These are phyloP conservation scores for Apiotrichum porosum DNA, from an alignment of 1,284 basidiomycete species.

Conservation along the genomic window DNA sequence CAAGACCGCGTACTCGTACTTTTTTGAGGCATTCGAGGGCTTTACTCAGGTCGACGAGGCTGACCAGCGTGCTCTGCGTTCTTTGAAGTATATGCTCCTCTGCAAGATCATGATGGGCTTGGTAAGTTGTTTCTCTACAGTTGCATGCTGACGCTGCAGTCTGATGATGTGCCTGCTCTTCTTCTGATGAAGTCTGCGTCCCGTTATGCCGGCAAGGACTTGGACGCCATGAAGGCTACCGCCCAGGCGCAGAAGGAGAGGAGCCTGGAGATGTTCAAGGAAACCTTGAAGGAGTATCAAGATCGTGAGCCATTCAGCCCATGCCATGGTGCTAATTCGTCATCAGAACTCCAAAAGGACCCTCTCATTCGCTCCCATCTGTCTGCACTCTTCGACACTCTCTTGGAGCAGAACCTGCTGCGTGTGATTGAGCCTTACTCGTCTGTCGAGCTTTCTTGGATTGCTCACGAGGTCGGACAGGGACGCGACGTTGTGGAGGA, in stretches of 20 bases:
- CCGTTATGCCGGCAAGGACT: slow-evolving; percentile 73
- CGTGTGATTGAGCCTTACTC: slow-evolving; percentile 94
- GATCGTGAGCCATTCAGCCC: slow-evolving; percentile 57
- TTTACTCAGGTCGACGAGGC: slow-evolving; percentile 57
- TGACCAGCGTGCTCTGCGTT: slow-evolving; percentile 60
- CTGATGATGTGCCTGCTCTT: slow-evolving; percentile 85
- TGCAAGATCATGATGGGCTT: slow-evolving; percentile 98
- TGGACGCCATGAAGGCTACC: slow-evolving; percentile 92
- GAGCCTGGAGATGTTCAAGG: slow-evolving; percentile 84
- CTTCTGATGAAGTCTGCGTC: slow-evolving; percentile 80
- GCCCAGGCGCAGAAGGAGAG: slow-evolving; percentile 89
- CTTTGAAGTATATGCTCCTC: slow-evolving; percentile 94
- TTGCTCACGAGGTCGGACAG: slow-evolving; percentile 85
- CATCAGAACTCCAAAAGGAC: slow-evolving; percentile 82
- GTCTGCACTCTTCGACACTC: slow-evolving; percentile 85
- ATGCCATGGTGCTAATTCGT: background rate
- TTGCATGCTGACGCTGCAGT: slow-evolving; percentile 51
- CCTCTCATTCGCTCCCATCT: slow-evolving; percentile 91
- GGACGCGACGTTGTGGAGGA: slow-evolving; percentile 87
- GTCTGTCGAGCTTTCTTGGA: slow-evolving; percentile 81
- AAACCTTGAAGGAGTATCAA: slow-evolving; percentile 78
- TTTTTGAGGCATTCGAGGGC: slow-evolving; percentile 94
- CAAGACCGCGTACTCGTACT: slow-evolving; percentile 94
- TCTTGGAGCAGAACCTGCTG: slow-evolving; percentile 90
- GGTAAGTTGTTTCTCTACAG: slow-evolving; percentile 52